A percentile compares a stretch with the other conserved stretches of the same genome.
phyloP scores from a whole-genome alignment of 352 stramenopile genomes.

The Pythium rhizo-oryzae region DNA sequence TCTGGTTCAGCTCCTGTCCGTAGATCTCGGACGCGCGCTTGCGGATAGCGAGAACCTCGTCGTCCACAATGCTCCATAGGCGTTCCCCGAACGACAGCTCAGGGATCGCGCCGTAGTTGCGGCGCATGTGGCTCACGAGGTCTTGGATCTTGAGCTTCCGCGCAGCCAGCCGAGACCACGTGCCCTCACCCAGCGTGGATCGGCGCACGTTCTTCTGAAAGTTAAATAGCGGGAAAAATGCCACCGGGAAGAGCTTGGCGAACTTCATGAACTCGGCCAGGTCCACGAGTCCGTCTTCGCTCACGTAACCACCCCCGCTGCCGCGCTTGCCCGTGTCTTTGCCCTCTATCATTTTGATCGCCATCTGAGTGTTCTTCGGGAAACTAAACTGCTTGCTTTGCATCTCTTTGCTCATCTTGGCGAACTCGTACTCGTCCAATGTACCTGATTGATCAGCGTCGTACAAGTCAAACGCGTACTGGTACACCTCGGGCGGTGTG shows the following conservation, averaged over 20 bases:
- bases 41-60: slow-evolving; percentile 45
- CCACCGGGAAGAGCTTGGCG: slow-evolving; percentile 24
- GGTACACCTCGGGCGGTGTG: slow-evolving; percentile 67
- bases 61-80: slow-evolving; percentile 52
- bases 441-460: slow-evolving; percentile 57
- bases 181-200: slow-evolving; percentile 19
- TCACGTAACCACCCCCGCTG: slow-evolving; percentile 3
- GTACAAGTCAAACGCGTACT: slow-evolving; percentile 76
- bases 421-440: slow-evolving; percentile 65
- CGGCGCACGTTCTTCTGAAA: slow-evolving; percentile 31
- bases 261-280: slow-evolving; percentile 33
- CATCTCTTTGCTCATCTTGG: slow-evolving; percentile 63
- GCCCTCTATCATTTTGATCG: slow-evolving; percentile 55
- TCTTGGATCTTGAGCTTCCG: slow-evolving; percentile 58
- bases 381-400: slow-evolving; percentile 72
- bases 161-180: slow-evolving; percentile 34
- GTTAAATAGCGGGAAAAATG: slow-evolving; percentile 29
- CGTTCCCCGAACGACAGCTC: slow-evolving; percentile 41
- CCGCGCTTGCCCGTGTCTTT: slow-evolving; percentile 27
- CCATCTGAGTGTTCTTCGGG: slow-evolving; percentile 58
- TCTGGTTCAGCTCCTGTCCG: slow-evolving; percentile 41
- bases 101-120: slow-evolving; percentile 48
- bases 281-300: slow-evolving; percentile 27
- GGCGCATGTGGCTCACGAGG: slow-evolving; percentile 62
- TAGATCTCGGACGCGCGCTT: slow-evolving; percentile 57